Evolutionary conservation across 257 asterid species (phyloP), one percentile per base, ranked within the genome.

Genomic region (Lycium ferocissimum): DNA sequence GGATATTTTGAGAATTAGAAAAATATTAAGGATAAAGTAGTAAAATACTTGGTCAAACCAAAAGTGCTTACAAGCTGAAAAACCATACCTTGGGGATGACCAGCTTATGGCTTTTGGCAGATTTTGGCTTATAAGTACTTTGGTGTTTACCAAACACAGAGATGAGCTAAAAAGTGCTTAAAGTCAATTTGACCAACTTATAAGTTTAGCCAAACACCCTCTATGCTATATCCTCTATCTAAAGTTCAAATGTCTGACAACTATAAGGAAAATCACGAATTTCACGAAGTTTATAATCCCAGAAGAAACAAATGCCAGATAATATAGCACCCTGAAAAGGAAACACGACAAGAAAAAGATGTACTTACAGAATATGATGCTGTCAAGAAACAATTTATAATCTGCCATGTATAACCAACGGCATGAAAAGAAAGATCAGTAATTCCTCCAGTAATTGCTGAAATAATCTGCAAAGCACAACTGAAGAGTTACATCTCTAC

Each of bases 391-490:
- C 99, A 97, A 87, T 97, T 97, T 87, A 95, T 84, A 73, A 97
- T 89, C 92, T 97, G 99, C 98, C 99, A 97, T 18, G 93, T 88
- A 88, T 97, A 97, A 84, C 99, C 99, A 88, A 89, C 14, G 83
- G 95, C 97, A 88, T 93, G 87, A 83, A 95, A 95, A 67, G 97
- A 92, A 85, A 95, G 92, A 89, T 95, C 99, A 4, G 99, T 95
- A 83, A 95, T 86, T 85, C 99, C 99, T 80, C 99, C 99, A 20
- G 97, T 94, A 86, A 94, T 92, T 85, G 99, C 98, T 86, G 99
- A 95, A 84, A 97, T 91, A 63, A 97, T 94, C 99, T 97, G 97
- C 93, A 92, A 5, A 37, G 86, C 54, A 82, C 61, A 86, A 71
- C 33, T 71, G 2, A 78, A 53, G 33, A 13, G 15, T 78, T 26